Base-by-base conservation (phyloP, 2,329 filamentous ascomycete genomes). In the Diaporthe caulivora region DNA sequence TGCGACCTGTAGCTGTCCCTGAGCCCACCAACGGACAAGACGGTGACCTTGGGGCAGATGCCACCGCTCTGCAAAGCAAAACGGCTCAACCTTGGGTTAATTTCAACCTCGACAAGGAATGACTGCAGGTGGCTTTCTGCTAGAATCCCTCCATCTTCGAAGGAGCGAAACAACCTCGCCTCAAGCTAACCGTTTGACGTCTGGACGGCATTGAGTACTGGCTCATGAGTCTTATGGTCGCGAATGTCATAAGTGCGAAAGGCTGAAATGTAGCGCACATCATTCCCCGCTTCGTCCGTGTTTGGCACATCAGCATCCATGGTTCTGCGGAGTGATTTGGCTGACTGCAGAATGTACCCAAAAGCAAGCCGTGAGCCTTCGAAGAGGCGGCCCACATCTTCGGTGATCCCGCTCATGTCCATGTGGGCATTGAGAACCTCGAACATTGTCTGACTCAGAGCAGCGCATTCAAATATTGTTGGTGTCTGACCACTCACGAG, bases 31-130 rank as follows among this genome's bases (percentile, higher is more conserved):
- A 47, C 1, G 17, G 65, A 57, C 5, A 57, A 47, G 51, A 69
- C 51, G 11, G 29, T 40, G 7, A 69, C 47, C 37, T 69, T 51
- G 11, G 24, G 3, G 29, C 37, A 57, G 31, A 24, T 55, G 24
- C 65, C 65, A 44, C 65, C 65, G 21, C 51, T 34, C 44, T 69
- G 65, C 11, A 69, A 47, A 54, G 65, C 65, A 13, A 55, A 47
- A 18, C 65, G 65, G 24, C 17, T 24, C 34, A 69, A n/a, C 5
- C 29, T 69, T 21, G 65, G 51, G 8, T 69, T 51, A 24, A 44
- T 44, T 8, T 69, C 65, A 8, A 21, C 21, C 3, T 57, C 51
- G 21, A 26, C 51, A 21, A 54, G 54, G 10, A 29, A 64, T 42
- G 69, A 42, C 11, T 71, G 57, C 24, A 71, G 6, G 13, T 71